These are phyloP conservation scores for Teratosphaeriaceae sp. DNA, from an alignment of 2,329 filamentous ascomycete genomes.

Conservation along the genomic window DNA sequence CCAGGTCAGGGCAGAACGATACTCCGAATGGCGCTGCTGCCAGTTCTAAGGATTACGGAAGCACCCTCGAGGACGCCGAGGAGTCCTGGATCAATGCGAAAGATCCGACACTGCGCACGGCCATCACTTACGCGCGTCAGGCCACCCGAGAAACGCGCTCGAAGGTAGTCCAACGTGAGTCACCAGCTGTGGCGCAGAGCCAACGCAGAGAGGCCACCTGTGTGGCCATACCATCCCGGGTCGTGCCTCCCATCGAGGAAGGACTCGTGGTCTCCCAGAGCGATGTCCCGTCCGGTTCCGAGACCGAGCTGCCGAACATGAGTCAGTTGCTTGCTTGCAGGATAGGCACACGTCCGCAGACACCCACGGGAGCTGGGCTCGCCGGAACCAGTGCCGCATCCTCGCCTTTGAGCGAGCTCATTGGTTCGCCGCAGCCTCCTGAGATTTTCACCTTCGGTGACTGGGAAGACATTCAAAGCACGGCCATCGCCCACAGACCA, in stretches of 20 bases:
- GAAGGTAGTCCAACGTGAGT: background rate
- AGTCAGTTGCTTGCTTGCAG: constrained; percentile 1
- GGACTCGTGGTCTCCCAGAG: background rate
- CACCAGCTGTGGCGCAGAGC: background rate
- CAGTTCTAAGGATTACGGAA: no score
- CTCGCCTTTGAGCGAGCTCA: constrained; percentile 22
- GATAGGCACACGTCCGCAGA: constrained; percentile 1
- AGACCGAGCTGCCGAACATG: constrained; percentile 5
- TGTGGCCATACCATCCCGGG: background rate
- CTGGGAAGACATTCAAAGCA: background rate
- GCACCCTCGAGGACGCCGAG: constrained; percentile 10
- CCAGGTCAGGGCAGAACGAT: no score
- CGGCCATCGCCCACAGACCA: no score
- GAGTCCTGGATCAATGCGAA: constrained; percentile 16
- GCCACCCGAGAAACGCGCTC: background rate
- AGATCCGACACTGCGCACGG: no score
- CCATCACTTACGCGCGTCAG: constrained; percentile 16
- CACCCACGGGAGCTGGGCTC: background rate
- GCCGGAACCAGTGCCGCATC: constrained; percentile 11
- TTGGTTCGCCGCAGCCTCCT: constrained; percentile 16
- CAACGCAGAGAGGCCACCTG: background rate
- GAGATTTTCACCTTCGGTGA: background rate
- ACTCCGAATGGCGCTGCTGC: no score
- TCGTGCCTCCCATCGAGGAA: background rate
- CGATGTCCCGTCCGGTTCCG: background rate